phyloP scores from a whole-genome alignment of 176 grass and related monocot species.

The Poa annua region DNA sequence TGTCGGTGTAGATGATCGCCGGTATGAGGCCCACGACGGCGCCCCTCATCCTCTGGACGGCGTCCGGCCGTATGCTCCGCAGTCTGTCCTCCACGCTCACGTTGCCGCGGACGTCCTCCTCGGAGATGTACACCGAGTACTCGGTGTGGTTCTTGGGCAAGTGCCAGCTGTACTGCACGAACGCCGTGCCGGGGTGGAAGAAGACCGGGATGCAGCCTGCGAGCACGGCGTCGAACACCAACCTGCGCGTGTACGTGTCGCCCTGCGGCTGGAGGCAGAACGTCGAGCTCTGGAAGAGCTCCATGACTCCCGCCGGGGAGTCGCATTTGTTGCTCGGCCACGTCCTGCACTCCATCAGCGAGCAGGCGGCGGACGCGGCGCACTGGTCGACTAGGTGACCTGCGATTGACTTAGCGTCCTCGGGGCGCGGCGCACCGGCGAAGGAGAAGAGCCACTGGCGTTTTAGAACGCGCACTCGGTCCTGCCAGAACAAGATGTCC shows the following conservation, averaged over 20 bases:
- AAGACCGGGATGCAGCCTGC: constrained; percentile 87
- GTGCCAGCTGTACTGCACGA: constrained; percentile 80
- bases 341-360: constrained; percentile 60
- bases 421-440: constrained; percentile 56
- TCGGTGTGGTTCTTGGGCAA: constrained; percentile 56
- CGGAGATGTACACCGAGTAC: constrained; percentile 74
- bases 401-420: constrained; percentile 50
- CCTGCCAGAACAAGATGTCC: constrained; percentile 62
- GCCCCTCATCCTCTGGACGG: constrained; percentile 56
- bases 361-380: constrained; percentile 50
- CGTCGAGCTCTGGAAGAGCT: constrained; percentile 69
- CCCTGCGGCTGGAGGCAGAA: constrained; percentile 83
- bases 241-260: constrained; percentile 49
- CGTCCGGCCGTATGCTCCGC: constrained; percentile 35
- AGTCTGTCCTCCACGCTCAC: constrained; percentile 65
- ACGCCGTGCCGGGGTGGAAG: constrained; percentile 74
- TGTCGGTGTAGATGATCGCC: constrained; percentile 56
- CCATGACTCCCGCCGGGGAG: constrained; percentile 49
- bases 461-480: constrained; percentile 44
- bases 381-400: constrained; percentile 64
- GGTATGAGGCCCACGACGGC: constrained; percentile 62
- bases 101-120: constrained; percentile 56
- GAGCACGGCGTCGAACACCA: constrained; percentile 69
- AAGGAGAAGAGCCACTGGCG: constrained; percentile 77
- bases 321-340: constrained; percentile 52